phyloP scores from a whole-genome alignment of 495 filamentous ascomycete genomes.

The Aspergillus carlsbadensis region DNA sequence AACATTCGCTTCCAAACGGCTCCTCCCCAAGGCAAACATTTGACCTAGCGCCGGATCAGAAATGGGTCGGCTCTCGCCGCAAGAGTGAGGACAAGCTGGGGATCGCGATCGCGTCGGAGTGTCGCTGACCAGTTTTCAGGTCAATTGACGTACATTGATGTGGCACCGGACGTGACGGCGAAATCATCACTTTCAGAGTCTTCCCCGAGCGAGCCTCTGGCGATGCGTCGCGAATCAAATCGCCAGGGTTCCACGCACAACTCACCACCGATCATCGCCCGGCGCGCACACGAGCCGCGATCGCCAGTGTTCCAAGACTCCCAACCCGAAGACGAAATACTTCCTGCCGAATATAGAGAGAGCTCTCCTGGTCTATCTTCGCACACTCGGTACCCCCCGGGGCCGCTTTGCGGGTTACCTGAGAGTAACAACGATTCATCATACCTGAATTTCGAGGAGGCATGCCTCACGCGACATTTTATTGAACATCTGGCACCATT shows the following conservation, averaged over 20 bases:
- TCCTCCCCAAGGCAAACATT: not conserved
- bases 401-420: constrained; percentile 12
- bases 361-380: not conserved
- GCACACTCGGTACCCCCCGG: constrained; percentile 13
- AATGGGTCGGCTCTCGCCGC: not conserved
- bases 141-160: not conserved
- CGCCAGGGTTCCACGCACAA: too few species aligned
- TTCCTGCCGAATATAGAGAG: not conserved
- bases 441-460: constrained; percentile 19
- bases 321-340: too few species aligned
- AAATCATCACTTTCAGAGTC: too few species aligned
- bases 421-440: not conserved
- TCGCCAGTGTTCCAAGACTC: too few species aligned
- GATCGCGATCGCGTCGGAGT: too few species aligned
- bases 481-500: constrained; percentile 24
- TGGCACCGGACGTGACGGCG: not conserved
- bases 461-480: constrained; percentile 31
- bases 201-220: too few species aligned
- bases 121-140: too few species aligned
- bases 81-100: too few species aligned
- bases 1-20: not conserved
- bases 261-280: too few species aligned
- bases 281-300: too few species aligned
- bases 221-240: too few species aligned
- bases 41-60: not conserved